A percentile compares a stretch with the other conserved stretches of the same genome.
Conservation (phyloP, 192 early-diverging fungal species). For the Kickxella alabastrina region DNA sequence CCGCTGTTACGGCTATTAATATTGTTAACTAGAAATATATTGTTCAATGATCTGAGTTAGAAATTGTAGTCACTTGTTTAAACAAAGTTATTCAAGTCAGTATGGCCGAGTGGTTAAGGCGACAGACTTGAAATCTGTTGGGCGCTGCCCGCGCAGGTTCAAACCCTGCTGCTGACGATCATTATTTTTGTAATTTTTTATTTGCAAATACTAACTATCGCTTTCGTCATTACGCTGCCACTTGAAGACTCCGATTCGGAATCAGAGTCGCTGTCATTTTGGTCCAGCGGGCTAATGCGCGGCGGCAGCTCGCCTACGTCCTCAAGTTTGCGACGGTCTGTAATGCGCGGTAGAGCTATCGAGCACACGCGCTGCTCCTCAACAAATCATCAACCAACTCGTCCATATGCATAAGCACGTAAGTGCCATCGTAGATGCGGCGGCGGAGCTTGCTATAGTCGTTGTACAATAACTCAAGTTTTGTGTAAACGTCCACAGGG, state of each 20-base stretch:
- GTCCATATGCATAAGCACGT: conserved; percentile 72
- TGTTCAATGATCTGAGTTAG: neutral
- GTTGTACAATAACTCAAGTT: conserved; percentile 79
- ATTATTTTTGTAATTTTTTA: conserved; percentile 4
- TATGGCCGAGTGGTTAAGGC: conserved; percentile 24
- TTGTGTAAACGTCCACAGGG: conserved; percentile 74
- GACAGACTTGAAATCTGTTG: conserved; percentile 28
- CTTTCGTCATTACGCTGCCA: too few species aligned
- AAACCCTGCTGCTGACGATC: conserved; percentile 28
- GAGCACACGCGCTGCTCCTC: conserved; percentile 78
- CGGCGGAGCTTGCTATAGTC: conserved; percentile 83
- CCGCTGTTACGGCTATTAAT: too few species aligned
- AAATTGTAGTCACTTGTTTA: neutral
- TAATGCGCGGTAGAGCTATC: conserved; percentile 82
- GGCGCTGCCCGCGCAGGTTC: conserved; percentile 43
- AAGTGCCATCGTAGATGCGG: conserved; percentile 30
- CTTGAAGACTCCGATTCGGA: conserved; percentile 7
- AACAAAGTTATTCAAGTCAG: conserved; percentile 1
- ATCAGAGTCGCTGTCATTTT: conserved; percentile 5
- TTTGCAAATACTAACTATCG: conserved; percentile 19
- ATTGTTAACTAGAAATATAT: too few species aligned
- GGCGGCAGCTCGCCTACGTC: conserved; percentile 80
- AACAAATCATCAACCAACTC: conserved; percentile 88
- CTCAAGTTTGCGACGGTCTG: conserved; percentile 75
- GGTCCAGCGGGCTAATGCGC: conserved; percentile 65